Evolutionary conservation across 306 rosid genomes (phyloP).

Genomic region (Crotalaria pallida): DNA sequence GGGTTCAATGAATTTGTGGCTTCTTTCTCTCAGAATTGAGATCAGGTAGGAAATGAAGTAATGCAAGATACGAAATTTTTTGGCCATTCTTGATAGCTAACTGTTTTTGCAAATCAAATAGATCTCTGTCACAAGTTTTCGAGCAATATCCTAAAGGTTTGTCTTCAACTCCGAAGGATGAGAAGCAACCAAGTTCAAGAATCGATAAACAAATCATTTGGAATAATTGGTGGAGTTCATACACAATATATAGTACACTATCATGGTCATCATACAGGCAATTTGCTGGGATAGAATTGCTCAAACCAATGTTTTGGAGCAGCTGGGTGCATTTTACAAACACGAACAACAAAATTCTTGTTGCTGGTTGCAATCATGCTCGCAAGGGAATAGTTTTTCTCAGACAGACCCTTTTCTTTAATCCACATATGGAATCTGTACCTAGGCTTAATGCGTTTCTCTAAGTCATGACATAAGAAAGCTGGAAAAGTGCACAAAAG

Average conservation of each 20-base stretch:
- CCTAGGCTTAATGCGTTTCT: conserved; percentile 72
- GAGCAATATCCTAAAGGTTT: background rate
- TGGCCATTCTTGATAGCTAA: background rate
- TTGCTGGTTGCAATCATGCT: conserved; percentile 64
- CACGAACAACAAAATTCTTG: conserved; percentile 47
- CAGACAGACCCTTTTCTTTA: conserved; percentile 44
- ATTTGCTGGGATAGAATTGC: conserved; percentile 32
- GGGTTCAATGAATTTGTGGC: background rate
- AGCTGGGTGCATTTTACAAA: conserved; percentile 55
- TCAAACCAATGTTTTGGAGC: conserved; percentile 81
- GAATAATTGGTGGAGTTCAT: conserved; percentile 1
- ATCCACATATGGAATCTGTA: conserved; percentile 59
- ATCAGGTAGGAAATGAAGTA: background rate
- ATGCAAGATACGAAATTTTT: background rate
- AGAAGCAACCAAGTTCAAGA: conserved; percentile 15
- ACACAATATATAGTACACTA: background rate
- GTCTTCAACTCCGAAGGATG: conserved; percentile 3
- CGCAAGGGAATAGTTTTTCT: conserved; percentile 48
- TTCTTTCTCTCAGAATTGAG: conserved; percentile 9
- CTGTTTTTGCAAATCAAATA: background rate
- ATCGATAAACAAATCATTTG: conserved; percentile 15
- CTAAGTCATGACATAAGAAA: conserved; percentile 57
- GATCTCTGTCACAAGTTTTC: background rate
- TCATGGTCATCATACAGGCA: background rate
- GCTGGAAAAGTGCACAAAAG: conserved; percentile 50